Percentiles rank a stretch among this genome's conserved stretches.
These are phyloP conservation scores for Pseudogymnoascus sp. DNA, from an alignment of 2,329 filamentous ascomycete genomes.

Conservation along the genomic window DNA sequence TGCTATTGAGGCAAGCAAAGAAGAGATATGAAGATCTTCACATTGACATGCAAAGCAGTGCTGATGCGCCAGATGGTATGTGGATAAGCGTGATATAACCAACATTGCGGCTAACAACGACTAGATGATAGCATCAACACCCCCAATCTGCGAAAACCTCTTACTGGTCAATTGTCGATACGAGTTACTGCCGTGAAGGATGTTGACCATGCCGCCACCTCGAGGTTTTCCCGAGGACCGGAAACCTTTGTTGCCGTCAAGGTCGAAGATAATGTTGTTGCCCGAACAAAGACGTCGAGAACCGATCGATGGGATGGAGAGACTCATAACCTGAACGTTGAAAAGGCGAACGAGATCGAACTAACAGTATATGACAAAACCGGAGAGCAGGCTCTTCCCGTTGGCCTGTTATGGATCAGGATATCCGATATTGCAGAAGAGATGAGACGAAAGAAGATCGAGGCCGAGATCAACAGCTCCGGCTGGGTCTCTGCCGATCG, in stretches of 20 bases:
- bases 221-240: slow-evolving; percentile 77
- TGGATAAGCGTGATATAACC: slow-evolving; percentile 1
- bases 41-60: slow-evolving; percentile 72
- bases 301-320: slow-evolving; percentile 90
- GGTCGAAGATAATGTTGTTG: slow-evolving; percentile 88
- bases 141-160: slow-evolving; percentile 89
- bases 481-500: slow-evolving; percentile 97
- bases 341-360: slow-evolving; percentile 98
- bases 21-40: slow-evolving; percentile 97
- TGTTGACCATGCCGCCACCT: slow-evolving; percentile 80
- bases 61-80: slow-evolving; percentile 73
- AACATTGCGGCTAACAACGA: slow-evolving; percentile 14
- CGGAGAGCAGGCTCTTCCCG: slow-evolving; percentile 80
- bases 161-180: slow-evolving; percentile 82
- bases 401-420: slow-evolving; percentile 90
- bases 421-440: slow-evolving; percentile 97
- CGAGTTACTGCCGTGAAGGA: slow-evolving; percentile 84
- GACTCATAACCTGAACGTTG: slow-evolving; percentile 83
- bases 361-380: slow-evolving; percentile 96
- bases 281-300: slow-evolving; percentile 73
- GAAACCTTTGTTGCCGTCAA: slow-evolving; percentile 96
- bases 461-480: slow-evolving; percentile 86
- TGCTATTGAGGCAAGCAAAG: slow-evolving; percentile 87
- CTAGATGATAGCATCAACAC: slow-evolving; percentile 93
- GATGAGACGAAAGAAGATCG: slow-evolving; percentile 93